Evolutionary conservation across 345 rosid species (phyloP).

Genomic region (Acer saccharum): DNA sequence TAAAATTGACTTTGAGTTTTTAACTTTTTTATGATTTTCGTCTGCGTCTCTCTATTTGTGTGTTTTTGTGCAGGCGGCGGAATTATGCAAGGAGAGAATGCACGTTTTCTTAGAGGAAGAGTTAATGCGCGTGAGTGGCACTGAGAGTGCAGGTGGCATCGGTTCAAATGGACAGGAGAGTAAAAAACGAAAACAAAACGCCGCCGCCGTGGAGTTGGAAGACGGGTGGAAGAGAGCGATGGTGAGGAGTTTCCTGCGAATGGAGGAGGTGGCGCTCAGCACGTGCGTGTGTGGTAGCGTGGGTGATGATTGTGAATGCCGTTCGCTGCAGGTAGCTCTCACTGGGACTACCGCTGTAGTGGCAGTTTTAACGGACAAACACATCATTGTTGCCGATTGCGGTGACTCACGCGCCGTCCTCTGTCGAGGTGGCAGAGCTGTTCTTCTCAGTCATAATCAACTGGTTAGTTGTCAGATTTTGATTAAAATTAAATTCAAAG

Average conservation of each 20-base stretch:
- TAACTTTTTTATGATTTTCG: too few species aligned
- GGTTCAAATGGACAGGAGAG: too few species aligned
- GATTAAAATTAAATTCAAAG: neutral
- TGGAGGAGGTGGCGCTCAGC: slow-evolving; percentile 52
- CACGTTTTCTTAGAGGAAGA: slow-evolving; percentile 52
- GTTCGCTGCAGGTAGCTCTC: slow-evolving; percentile 37
- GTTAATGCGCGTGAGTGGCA: slow-evolving; percentile 34
- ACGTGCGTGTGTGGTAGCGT: slow-evolving; percentile 29
- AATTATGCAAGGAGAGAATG: slow-evolving; percentile 47
- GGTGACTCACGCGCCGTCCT: slow-evolving; percentile 77
- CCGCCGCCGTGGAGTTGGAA: slow-evolving; percentile 1
- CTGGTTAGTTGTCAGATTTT: slow-evolving; percentile 38
- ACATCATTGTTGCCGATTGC: slow-evolving; percentile 56
- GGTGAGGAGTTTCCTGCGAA: slow-evolving; percentile 44
- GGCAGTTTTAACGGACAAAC: slow-evolving; percentile 39
- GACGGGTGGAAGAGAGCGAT: slow-evolving; percentile 41
- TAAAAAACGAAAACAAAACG: too few species aligned
- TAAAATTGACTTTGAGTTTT: neutral
- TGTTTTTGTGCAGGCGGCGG: slow-evolving; percentile 46
- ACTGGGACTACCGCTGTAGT: slow-evolving; percentile 61
- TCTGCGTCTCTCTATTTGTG: too few species aligned
- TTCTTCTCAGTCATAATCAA: slow-evolving; percentile 56
- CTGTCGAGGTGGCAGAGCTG: slow-evolving; percentile 46
- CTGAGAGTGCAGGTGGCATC: neutral
- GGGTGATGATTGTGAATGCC: slow-evolving; percentile 39